A percentile compares a stretch with the other conserved stretches of the same genome.
These are phyloP conservation scores for Yamadazyma phyllophila DNA, from an alignment of 805 yeast species.

Conservation along the genomic window DNA sequence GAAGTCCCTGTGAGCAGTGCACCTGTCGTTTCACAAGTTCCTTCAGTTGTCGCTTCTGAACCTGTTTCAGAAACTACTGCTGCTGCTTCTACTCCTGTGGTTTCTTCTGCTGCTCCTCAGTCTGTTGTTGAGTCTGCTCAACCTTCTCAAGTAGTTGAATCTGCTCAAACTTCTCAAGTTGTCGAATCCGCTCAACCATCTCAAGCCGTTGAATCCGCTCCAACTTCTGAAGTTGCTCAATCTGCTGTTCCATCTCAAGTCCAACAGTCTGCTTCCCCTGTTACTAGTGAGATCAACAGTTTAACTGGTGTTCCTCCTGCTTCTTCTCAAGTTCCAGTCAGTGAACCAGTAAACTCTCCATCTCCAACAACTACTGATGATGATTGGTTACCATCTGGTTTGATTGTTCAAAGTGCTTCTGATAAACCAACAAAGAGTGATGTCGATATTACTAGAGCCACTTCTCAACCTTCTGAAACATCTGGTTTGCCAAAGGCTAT, in stretches of 20 bases:
- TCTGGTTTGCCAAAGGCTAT: constrained; percentile 73
- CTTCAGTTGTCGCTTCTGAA: constrained; percentile 6
- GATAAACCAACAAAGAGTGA: constrained; percentile 21
- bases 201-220: not conserved
- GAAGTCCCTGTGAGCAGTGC: not conserved
- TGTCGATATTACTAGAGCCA: constrained; percentile 32
- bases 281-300: not conserved
- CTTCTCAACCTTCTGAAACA: constrained; percentile 27
- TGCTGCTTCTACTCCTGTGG: constrained; percentile 5
- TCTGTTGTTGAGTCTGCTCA: constrained; percentile 2
- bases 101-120: not conserved
- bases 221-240: constrained; percentile 4
- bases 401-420: constrained; percentile 24
- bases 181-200: constrained; percentile 1
- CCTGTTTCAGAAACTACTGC: constrained; percentile 2
- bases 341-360: constrained; percentile 5
- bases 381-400: constrained; percentile 37
- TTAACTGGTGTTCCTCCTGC: not conserved
- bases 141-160: constrained; percentile 2
- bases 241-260: not conserved
- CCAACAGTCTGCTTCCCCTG: not conserved
- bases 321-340: constrained; percentile 4
- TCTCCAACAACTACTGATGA: constrained; percentile 14
- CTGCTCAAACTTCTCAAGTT: constrained; percentile 2
- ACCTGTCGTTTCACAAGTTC: not conserved